Evolutionary conservation across 2,329 filamentous ascomycete species (phyloP).

Genomic region (Alternaria hordeiaustralica): DNA sequence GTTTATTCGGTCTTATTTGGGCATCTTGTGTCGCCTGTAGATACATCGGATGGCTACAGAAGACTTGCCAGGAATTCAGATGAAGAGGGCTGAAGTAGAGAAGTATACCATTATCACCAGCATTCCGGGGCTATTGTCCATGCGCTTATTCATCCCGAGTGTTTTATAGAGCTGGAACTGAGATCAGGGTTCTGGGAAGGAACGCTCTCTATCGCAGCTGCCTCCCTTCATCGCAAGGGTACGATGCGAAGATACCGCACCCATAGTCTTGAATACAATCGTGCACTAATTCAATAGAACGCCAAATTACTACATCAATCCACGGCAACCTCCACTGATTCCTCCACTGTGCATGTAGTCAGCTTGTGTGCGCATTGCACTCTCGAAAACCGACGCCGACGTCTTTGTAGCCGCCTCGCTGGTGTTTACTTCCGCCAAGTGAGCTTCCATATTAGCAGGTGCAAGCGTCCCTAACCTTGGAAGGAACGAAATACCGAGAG

Average conservation of each 20-base stretch:
- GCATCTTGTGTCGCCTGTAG: not conserved
- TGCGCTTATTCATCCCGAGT: not conserved
- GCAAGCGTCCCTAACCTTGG: not conserved
- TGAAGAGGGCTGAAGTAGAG: too few species aligned
- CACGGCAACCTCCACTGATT: accelerated
- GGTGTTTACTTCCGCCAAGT: not conserved
- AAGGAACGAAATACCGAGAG: not conserved
- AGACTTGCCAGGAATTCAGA: too few species aligned
- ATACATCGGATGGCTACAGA: too few species aligned
- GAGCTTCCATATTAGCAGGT: not conserved
- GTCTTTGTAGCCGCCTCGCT: not conserved
- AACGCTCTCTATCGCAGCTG: not conserved
- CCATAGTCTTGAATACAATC: not conserved
- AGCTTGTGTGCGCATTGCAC: accelerated
- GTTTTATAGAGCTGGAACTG: not conserved
- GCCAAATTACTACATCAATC: not conserved
- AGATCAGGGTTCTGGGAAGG: not conserved
- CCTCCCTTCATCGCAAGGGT: accelerated
- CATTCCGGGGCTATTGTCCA: accelerated
- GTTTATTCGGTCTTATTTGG: not conserved
- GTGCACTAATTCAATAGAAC: accelerated
- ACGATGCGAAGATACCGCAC: accelerated
- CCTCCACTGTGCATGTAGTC: accelerated
- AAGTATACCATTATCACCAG: not conserved
- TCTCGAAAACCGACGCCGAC: not conserved